These are phyloP conservation scores for Staphylotrichum tortipilum DNA, from an alignment of 495 filamentous ascomycete genomes.

Conservation along the genomic window DNA sequence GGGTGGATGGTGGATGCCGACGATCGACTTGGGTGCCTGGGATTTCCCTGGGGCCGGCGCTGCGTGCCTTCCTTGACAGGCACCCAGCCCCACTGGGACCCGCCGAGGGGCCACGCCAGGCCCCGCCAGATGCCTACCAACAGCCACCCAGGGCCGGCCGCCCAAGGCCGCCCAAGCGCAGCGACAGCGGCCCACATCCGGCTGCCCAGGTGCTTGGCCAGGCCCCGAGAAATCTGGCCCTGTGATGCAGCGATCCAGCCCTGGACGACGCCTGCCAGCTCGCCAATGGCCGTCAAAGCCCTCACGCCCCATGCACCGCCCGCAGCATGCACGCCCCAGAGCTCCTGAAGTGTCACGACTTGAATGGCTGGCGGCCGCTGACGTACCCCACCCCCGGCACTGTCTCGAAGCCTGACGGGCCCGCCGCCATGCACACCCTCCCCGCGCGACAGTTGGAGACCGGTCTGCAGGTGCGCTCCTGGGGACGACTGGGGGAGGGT, in stretches of 20 bases:
- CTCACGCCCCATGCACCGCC: slow-evolving; percentile 19
- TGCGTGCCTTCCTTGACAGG: too few relatives aligned
- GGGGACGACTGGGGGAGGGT: too few relatives aligned
- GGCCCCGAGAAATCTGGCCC: slow-evolving; percentile 5
- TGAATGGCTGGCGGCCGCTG: slow-evolving; percentile 23
- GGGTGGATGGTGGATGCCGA: slow-evolving; percentile 5
- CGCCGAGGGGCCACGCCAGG: too few relatives aligned
- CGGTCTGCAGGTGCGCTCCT: slow-evolving; percentile 15
- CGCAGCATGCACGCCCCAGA: slow-evolving; percentile 24
- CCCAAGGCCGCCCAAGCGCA: too few relatives aligned
- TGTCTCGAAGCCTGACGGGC: slow-evolving; percentile 23
- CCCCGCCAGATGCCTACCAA: too few relatives aligned
- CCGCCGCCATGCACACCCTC: slow-evolving; percentile 7
- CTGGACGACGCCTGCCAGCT: too few relatives aligned
- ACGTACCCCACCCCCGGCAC: slow-evolving; percentile 16
- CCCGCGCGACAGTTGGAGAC: slow-evolving; percentile 17
- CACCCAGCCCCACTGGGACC: too few relatives aligned
- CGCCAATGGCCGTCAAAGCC: slow-evolving; percentile 13
- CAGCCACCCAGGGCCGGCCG: too few relatives aligned
- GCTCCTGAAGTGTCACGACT: slow-evolving; percentile 25
- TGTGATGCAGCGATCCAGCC: too few relatives aligned
- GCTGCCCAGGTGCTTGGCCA: not conserved
- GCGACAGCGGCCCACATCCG: slow-evolving; percentile 3
- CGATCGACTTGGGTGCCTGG: slow-evolving; percentile 7
- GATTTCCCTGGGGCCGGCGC: not conserved